Conservation (phyloP, 371 early-diverging fungal species). For the Saksenaea vasiformis region DNA sequence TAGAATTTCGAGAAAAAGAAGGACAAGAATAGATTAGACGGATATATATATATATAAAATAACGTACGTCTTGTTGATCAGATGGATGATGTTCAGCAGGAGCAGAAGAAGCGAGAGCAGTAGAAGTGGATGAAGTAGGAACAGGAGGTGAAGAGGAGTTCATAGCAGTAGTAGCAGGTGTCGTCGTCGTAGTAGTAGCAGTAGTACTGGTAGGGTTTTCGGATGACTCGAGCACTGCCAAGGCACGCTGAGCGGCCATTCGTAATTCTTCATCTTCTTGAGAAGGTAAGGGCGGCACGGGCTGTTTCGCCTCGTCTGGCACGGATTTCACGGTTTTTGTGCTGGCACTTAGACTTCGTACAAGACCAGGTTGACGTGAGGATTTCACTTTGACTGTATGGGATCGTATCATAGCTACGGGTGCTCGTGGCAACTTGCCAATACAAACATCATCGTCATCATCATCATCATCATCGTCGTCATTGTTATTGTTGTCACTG, state of each 20-base stretch:
- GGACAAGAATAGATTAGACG: constrained; percentile 7
- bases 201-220: not conserved
- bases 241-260: constrained; percentile 35
- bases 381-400: constrained; percentile 7
- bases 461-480: constrained; percentile 14
- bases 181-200: not conserved
- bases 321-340: constrained; percentile 9
- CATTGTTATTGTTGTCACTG: not conserved
- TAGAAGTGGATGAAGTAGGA: not conserved
- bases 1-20: constrained; percentile 9
- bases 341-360: constrained; percentile 11
- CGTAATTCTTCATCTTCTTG: constrained; percentile 31
- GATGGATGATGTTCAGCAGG: not conserved
- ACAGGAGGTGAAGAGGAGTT: not conserved
- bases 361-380: constrained; percentile 3
- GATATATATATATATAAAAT: not conserved
- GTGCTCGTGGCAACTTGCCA: constrained; percentile 25
- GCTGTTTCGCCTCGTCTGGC: not conserved
- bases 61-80: constrained; percentile 5
- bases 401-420: constrained; percentile 11
- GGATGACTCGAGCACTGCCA: constrained; percentile 19
- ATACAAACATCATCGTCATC: constrained; percentile 42
- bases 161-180: not conserved
- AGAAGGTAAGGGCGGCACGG: constrained; percentile 11
- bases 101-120: not conserved